Evolutionary conservation across 257 asterid species (phyloP).

Genomic region (Nicotiana sylvestris): DNA sequence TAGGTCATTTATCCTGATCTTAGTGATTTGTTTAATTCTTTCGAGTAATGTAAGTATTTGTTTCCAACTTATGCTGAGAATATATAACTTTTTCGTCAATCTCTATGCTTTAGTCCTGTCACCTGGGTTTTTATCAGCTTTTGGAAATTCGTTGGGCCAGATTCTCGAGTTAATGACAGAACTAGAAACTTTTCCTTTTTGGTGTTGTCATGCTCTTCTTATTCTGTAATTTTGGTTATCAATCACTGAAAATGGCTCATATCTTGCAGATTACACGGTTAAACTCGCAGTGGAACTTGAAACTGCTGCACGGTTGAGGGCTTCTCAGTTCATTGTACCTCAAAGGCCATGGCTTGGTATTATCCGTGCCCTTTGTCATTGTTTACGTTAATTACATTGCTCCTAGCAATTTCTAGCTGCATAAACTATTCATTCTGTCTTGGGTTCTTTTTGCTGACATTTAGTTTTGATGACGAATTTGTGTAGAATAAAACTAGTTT

Average conservation of each 20-base stretch:
- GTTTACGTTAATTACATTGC: neutral
- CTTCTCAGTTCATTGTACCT: constrained; percentile 69
- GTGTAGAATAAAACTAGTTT: neutral
- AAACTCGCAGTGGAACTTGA: constrained; percentile 75
- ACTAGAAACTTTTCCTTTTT: neutral
- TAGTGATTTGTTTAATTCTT: neutral
- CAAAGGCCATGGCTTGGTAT: constrained; percentile 98
- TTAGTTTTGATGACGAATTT: neutral
- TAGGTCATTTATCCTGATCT: neutral
- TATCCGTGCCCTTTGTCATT: neutral
- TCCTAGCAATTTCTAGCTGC: neutral
- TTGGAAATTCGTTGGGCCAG: neutral
- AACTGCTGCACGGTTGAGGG: constrained; percentile 58
- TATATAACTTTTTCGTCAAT: neutral
- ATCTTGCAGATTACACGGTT: constrained; percentile 42
- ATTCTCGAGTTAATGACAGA: neutral
- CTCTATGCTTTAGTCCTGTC: neutral
- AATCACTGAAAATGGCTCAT: neutral
- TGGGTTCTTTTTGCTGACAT: neutral
- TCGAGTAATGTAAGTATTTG: neutral
- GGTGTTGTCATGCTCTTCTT: neutral
- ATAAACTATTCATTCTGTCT: neutral
- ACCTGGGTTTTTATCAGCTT: neutral
- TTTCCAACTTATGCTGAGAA: neutral
- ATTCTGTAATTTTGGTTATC: neutral